Evolutionary conservation across 208 protist species (phyloP).

Genomic region (Crithidia bombi): DNA sequence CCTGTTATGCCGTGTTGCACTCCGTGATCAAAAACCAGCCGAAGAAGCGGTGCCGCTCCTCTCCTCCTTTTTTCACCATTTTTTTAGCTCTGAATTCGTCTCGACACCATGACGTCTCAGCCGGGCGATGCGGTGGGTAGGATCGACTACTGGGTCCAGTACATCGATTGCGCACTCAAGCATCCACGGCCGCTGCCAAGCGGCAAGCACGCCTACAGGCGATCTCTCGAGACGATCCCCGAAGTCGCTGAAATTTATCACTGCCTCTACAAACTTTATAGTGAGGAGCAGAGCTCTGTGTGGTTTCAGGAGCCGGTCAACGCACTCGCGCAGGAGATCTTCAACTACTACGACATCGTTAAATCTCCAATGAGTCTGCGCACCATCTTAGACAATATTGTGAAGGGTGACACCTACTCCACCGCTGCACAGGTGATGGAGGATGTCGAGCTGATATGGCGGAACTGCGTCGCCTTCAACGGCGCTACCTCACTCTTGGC

Average conservation of each 20-base stretch:
- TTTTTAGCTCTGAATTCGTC: not conserved
- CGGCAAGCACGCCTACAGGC: constrained; percentile 62
- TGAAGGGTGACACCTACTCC: constrained; percentile 49
- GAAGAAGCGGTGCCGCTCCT: not conserved
- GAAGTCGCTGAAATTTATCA: constrained; percentile 78
- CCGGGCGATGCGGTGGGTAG: constrained; percentile 44
- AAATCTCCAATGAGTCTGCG: constrained; percentile 71
- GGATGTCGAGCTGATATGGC: constrained; percentile 80
- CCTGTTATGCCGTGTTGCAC: no score
- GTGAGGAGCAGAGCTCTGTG: constrained; percentile 60
- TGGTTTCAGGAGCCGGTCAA: constrained; percentile 84
- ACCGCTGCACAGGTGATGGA: constrained; percentile 53
- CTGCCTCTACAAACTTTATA: constrained; percentile 83
- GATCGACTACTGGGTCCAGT: constrained; percentile 69
- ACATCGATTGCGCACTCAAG: constrained; percentile 67
- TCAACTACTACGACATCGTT: constrained; percentile 76
- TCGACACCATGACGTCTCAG: constrained; percentile 36
- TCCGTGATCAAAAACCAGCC: no score
- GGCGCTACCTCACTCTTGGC: constrained; percentile 54
- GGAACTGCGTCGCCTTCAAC: constrained; percentile 77
- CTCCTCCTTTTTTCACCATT: not conserved
- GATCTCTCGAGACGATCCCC: constrained; percentile 42
- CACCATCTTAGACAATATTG: constrained; percentile 69
- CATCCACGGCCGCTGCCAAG: constrained; percentile 69
- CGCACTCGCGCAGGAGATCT: constrained; percentile 62